Evolutionary conservation across 1,139 yeast species (phyloP).

Genomic region (Magnusiomyces ingens): DNA sequence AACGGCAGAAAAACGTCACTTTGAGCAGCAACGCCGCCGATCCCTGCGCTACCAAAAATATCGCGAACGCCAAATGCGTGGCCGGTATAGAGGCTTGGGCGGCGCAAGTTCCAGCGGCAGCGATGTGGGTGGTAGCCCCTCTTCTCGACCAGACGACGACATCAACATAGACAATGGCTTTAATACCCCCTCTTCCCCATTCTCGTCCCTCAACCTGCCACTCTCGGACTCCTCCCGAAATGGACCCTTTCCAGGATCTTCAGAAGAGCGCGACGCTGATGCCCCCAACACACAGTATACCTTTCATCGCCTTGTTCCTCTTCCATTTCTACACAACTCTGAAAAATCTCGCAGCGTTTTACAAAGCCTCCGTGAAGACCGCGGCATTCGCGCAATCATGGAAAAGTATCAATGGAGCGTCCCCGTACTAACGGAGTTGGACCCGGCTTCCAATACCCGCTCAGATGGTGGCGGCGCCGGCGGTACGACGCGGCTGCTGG

Average conservation of each 20-base stretch:
- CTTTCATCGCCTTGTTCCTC: conserved; percentile 31
- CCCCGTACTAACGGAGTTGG: conserved; percentile 35
- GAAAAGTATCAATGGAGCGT: conserved; percentile 33
- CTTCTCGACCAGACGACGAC: too few species aligned
- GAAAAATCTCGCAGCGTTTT: conserved; percentile 29
- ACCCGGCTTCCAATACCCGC: conserved; percentile 35
- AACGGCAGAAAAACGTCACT: conserved; percentile 25
- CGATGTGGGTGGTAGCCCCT: not conserved
- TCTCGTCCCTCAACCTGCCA: not conserved
- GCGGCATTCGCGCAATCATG: conserved; percentile 35
- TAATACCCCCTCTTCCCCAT: not conserved
- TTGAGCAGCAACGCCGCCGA: conserved; percentile 16
- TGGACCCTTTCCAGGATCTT: conserved; percentile 1
- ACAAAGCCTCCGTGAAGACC: conserved; percentile 31
- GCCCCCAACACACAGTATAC: conserved; percentile 25
- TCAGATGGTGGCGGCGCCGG: conserved; percentile 18
- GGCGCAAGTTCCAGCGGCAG: too few species aligned
- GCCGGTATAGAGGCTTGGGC: too few species aligned
- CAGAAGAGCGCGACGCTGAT: conserved; percentile 4
- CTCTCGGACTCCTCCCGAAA: too few species aligned
- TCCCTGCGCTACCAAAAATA: conserved; percentile 12
- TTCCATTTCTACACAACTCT: conserved; percentile 31
- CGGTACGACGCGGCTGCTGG: conserved; percentile 25
- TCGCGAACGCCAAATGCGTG: conserved; percentile 5
- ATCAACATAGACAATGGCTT: not conserved